A percentile compares a stretch with the other conserved stretches of the same genome.
Conservation (phyloP, 768 basidiomycete genomes). For the Boletus subparvulus region DNA sequence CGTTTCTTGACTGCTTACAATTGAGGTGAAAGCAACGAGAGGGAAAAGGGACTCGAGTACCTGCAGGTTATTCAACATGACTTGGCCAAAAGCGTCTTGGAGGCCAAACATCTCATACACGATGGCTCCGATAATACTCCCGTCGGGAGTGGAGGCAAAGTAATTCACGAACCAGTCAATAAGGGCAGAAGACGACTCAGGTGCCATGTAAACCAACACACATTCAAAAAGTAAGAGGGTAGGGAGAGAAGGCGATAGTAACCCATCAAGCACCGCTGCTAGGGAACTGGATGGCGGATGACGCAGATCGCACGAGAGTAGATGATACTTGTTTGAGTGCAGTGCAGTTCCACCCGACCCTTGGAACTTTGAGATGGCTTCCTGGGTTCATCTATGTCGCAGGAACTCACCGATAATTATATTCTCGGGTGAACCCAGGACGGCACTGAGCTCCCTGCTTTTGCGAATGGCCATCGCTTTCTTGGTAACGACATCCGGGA, state of each 20-base stretch:
- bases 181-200: constrained; percentile 54
- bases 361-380: constrained; percentile 6
- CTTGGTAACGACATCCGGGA: constrained; percentile 77
- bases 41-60: constrained; percentile 37
- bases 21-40: not conserved
- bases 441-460: constrained; percentile 43
- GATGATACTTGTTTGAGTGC: constrained; percentile 36
- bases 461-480: constrained; percentile 83
- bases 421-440: constrained; percentile 21
- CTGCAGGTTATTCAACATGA: constrained; percentile 87
- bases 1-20: constrained; percentile 55
- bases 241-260: constrained; percentile 61
- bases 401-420: constrained; percentile 15
- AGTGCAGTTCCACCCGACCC: constrained; percentile 38
- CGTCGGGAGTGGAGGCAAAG: constrained; percentile 32
- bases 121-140: constrained; percentile 48
- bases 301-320: constrained; percentile 80
- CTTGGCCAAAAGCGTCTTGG: constrained; percentile 83
- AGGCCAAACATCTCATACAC: constrained; percentile 92
- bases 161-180: constrained; percentile 72
- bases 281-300: constrained; percentile 51
- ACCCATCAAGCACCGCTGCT: constrained; percentile 29
- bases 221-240: constrained; percentile 92
- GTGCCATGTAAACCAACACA: constrained; percentile 83
- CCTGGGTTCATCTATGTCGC: not conserved